A percentile compares a stretch with the other conserved stretches of the same genome.
These are phyloP conservation scores for Emergomyces pasteurianus DNA, from an alignment of 2,329 filamentous ascomycete species.

Conservation along the genomic window DNA sequence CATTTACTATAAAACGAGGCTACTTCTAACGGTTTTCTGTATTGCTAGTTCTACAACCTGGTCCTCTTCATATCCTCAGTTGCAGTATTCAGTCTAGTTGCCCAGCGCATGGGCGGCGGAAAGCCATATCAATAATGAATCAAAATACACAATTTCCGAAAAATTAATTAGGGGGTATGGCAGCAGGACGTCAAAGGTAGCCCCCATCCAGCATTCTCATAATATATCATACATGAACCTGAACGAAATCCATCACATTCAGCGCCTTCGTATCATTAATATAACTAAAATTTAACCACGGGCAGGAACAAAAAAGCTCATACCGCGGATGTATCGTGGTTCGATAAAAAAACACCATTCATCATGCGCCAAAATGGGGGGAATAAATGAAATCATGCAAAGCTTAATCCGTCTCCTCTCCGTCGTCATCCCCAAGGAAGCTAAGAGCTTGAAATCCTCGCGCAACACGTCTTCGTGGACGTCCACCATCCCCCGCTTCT, in stretches of 20 bases:
- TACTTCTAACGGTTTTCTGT: background rate
- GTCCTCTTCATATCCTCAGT: constrained; percentile 95
- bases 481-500: constrained; percentile 25
- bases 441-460: constrained; percentile 35
- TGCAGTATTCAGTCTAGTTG: constrained; percentile 83
- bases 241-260: background rate
- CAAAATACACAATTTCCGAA: background rate
- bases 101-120: constrained; percentile 60
- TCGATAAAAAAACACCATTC: background rate
- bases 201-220: background rate
- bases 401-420: constrained; percentile 46
- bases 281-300: background rate
- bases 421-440: constrained; percentile 55
- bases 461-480: constrained; percentile 29
- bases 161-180: background rate
- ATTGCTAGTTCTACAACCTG: constrained; percentile 80
- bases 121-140: constrained; percentile 20
- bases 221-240: background rate
- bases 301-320: background rate
- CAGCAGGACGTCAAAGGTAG: background rate
- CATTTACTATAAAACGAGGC: background rate
- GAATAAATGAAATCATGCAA: background rate
- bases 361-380: background rate
- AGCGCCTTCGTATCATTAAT: constrained; percentile 1
- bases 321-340: background rate